A percentile compares a stretch with the other conserved stretches of the same genome.
phyloP scores from a whole-genome alignment of 352 stramenopile species.

The Phytophthora brassicae region DNA sequence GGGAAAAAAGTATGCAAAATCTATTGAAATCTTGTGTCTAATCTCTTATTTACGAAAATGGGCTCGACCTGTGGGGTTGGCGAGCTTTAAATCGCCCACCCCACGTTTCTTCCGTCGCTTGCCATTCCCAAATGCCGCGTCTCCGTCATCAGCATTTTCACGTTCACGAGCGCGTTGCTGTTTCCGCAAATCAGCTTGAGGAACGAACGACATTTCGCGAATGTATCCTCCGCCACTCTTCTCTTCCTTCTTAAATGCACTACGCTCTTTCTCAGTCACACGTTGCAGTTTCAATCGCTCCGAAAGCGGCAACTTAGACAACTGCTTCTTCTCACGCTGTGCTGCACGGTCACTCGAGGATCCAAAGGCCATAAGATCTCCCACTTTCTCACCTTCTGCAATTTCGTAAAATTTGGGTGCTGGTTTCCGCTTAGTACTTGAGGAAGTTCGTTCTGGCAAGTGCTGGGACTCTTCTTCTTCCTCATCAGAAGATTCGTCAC shows the following conservation, averaged over 20 bases:
- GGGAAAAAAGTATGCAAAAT: slow-evolving; percentile 21
- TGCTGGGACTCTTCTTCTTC: slow-evolving; percentile 44
- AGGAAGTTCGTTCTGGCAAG: slow-evolving; percentile 3
- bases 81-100: slow-evolving; percentile 72
- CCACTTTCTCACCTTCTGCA: slow-evolving; percentile 77
- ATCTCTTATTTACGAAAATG: slow-evolving; percentile 63
- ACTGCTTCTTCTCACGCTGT: slow-evolving; percentile 79
- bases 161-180: slow-evolving; percentile 47
- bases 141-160: slow-evolving; percentile 23
- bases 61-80: slow-evolving; percentile 43
- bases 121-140: slow-evolving; percentile 24
- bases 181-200: slow-evolving; percentile 57
- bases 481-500: slow-evolving; percentile 68
- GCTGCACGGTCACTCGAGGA: slow-evolving; percentile 61
- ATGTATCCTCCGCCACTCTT: slow-evolving; percentile 72
- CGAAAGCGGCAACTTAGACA: slow-evolving; percentile 78
- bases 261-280: slow-evolving; percentile 72
- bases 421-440: slow-evolving; percentile 41
- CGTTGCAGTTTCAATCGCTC: slow-evolving; percentile 78
- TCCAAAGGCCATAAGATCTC: slow-evolving; percentile 78
- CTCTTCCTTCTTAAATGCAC: slow-evolving; percentile 85
- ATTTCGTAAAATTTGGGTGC: slow-evolving; percentile 88
- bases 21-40: slow-evolving; percentile 15
- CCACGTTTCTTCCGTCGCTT: slow-evolving; percentile 80
- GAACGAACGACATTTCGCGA: slow-evolving; percentile 83